These are phyloP conservation scores for Botryotinia calthae DNA, from an alignment of 2,329 filamentous ascomycete species.

Conservation along the genomic window DNA sequence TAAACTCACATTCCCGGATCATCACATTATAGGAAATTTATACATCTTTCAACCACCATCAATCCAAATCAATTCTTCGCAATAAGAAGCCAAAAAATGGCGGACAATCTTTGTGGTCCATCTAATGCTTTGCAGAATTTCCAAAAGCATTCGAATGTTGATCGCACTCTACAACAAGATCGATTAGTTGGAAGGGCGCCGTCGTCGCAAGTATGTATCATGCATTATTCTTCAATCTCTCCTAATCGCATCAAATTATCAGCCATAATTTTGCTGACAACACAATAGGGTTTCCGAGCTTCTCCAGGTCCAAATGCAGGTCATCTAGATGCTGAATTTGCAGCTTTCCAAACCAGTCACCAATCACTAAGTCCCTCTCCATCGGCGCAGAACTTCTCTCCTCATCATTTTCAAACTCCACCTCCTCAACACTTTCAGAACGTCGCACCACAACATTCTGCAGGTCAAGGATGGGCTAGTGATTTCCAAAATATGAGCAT, in stretches of 20 bases:
- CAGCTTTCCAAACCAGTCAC: conserved; percentile 61
- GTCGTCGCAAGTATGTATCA: conserved; percentile 51
- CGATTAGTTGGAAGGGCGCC: conserved; percentile 54
- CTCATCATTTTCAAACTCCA: conserved; percentile 25
- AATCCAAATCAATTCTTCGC: not conserved
- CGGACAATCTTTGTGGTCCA: conserved; percentile 66
- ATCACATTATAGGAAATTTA: not conserved
- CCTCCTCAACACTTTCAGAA: conserved; percentile 26
- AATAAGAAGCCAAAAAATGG: conserved; percentile 46
- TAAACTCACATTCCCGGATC: conserved; percentile 6
- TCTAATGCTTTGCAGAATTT: conserved; percentile 71
- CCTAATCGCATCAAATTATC: not conserved
- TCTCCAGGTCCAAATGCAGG: conserved; percentile 50
- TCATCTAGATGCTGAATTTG: conserved; percentile 63
- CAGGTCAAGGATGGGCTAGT: conserved; percentile 40
- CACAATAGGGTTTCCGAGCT: conserved; percentile 59
- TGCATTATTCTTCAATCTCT: not conserved
- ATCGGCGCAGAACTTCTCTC: conserved; percentile 26
- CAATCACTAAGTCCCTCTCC: conserved; percentile 38
- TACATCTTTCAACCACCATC: not conserved
- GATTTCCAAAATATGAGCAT: conserved; percentile 49
- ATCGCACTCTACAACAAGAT: conserved; percentile 70
- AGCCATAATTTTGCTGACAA: conserved; percentile 22
- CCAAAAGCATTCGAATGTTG: conserved; percentile 64
- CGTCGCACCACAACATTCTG: conserved; percentile 25